Percentiles rank a stretch among this genome's conserved stretches.
phyloP scores from a whole-genome alignment of 1,284 basidiomycete genomes.

The Hymenochaete sp. region DNA sequence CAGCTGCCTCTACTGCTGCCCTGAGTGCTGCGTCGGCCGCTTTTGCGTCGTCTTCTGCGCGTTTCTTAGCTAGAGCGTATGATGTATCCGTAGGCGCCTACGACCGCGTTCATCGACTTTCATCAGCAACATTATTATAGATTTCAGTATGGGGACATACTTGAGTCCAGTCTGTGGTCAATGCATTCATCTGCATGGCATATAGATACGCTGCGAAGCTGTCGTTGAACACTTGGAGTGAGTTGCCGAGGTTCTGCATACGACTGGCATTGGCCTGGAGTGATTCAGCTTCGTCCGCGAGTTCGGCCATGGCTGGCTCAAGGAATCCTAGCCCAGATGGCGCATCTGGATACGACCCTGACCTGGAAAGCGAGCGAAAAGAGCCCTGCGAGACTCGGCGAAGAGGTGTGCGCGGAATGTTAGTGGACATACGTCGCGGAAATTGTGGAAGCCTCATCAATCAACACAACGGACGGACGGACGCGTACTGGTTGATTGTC shows the following conservation, averaged over 20 bases:
- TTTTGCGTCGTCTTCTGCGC: constrained; percentile 41
- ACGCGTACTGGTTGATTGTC: too few species aligned
- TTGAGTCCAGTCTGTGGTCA: constrained; percentile 88
- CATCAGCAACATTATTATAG: constrained; percentile 16
- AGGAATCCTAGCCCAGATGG: constrained; percentile 83
- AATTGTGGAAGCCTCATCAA: too few species aligned
- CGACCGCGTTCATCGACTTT: constrained; percentile 20
- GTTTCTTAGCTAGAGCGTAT: constrained; percentile 45
- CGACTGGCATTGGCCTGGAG: constrained; percentile 71
- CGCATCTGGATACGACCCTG: constrained; percentile 58
- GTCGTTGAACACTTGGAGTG: constrained; percentile 84
- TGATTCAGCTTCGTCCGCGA: constrained; percentile 79
- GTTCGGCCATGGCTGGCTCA: constrained; percentile 74
- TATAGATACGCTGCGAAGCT: constrained; percentile 89
- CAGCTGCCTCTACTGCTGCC: constrained; percentile 22
- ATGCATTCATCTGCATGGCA: constrained; percentile 89
- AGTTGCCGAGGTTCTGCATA: constrained; percentile 63
- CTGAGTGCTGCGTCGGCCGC: constrained; percentile 30
- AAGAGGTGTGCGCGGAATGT: constrained; percentile 64
- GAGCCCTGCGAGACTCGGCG: constrained; percentile 88
- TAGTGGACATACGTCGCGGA: not conserved
- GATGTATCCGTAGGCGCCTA: constrained; percentile 60
- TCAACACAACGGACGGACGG: too few species aligned
- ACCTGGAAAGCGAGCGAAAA: constrained; percentile 74
- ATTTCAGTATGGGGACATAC: constrained; percentile 32